These are phyloP conservation scores for Pythium volutum DNA, from an alignment of 352 stramenopile species.

Conservation along the genomic window DNA sequence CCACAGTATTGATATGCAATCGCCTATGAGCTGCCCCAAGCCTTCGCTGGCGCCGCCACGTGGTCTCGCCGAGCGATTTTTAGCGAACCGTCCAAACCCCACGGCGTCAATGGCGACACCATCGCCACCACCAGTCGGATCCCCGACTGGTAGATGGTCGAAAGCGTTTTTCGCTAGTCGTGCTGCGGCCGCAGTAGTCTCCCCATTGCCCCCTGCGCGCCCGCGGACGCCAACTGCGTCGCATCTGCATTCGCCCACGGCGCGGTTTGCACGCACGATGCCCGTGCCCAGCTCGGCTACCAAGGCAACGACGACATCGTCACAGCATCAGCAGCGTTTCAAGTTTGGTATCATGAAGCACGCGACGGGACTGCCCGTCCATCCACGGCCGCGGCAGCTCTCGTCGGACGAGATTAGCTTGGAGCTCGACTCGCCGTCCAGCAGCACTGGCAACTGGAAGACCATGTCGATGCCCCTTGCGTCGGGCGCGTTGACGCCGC, in stretches of 20 bases:
- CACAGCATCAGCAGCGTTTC: constrained; percentile 7
- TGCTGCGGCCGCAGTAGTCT: neutral
- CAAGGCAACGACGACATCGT: neutral
- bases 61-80: neutral
- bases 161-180: constrained; percentile 22
- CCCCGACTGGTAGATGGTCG: constrained; percentile 15
- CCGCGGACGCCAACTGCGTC: neutral
- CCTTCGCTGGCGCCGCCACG: neutral
- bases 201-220: constrained; percentile 1
- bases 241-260: neutral
- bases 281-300: constrained; percentile 12
- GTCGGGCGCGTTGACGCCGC: neutral
- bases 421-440: neutral
- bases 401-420: constrained; percentile 4
- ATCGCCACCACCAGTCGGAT: neutral
- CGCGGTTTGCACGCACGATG: constrained; percentile 15
- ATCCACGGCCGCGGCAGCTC: constrained; percentile 11
- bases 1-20: constrained; percentile 12
- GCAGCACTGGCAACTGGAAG: constrained; percentile 7
- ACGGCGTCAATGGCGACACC: neutral
- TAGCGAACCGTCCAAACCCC: neutral
- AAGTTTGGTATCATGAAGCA: constrained; percentile 23
- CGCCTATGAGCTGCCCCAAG: constrained; percentile 27
- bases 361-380: neutral
- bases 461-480: neutral